Conservation (phyloP, 371 early-diverging fungal genomes). For the Gilbertella persicaria region DNA sequence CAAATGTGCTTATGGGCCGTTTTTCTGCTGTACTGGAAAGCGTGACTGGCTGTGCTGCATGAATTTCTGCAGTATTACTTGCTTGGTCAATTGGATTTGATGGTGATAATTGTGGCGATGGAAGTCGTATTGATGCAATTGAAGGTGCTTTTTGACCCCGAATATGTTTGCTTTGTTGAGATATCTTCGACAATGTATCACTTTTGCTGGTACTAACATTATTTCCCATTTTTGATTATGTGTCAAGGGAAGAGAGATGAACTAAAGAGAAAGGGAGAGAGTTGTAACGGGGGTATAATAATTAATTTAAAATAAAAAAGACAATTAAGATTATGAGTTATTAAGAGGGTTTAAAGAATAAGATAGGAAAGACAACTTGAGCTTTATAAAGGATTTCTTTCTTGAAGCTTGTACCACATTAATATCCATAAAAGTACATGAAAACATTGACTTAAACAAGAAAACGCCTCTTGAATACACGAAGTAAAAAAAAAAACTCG, state of each 20-base stretch:
- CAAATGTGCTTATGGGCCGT: not conserved
- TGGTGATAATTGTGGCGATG: not conserved
- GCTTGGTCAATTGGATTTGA: not conserved
- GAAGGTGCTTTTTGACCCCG: not conserved
- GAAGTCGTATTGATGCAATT: not conserved
- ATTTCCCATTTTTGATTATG: conserved; percentile 12
- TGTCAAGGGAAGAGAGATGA: not conserved
- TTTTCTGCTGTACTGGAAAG: not conserved
- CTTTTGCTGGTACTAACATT: conserved; percentile 10
- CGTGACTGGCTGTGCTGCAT: not conserved
- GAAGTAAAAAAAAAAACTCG: conserved; percentile 26
- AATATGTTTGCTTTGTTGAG: not conserved
- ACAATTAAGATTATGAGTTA: too few species aligned
- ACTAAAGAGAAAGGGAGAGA: not conserved
- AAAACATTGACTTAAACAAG: conserved; percentile 23
- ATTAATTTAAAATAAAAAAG: too few species aligned
- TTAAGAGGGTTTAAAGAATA: too few species aligned
- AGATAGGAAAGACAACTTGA: not conserved
- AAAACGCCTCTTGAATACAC: conserved; percentile 19
- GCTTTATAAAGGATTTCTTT: conserved; percentile 1
- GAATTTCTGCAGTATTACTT: not conserved
- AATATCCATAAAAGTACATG: conserved; percentile 11
- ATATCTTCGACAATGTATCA: not conserved
- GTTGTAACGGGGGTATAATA: too few species aligned
- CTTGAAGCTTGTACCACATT: conserved; percentile 3